Evolutionary conservation across 1,284 basidiomycete species (phyloP).

Genomic region (Ceratobasidium sp.): DNA sequence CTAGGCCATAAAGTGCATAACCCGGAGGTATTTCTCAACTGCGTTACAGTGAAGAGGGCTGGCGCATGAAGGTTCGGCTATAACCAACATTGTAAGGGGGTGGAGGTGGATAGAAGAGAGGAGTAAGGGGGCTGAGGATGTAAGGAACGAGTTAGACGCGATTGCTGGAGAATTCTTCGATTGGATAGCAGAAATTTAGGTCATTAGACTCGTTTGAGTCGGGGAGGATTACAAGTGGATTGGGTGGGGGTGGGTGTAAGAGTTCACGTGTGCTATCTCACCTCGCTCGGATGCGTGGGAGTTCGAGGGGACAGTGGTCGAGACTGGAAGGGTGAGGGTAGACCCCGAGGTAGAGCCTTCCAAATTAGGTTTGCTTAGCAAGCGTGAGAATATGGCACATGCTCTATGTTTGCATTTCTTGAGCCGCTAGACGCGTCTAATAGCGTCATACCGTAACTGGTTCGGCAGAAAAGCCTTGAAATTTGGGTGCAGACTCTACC

Average conservation of each 20-base stretch:
- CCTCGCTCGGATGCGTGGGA: not conserved
- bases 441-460: too few relatives aligned
- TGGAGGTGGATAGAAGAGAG: not conserved
- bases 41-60: too few relatives aligned
- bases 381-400: too few relatives aligned
- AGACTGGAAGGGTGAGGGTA: too few relatives aligned
- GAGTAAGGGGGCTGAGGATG: conserved; percentile 44
- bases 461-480: too few relatives aligned
- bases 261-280: conserved; percentile 34
- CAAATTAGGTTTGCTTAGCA: too few relatives aligned
- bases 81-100: conserved; percentile 13
- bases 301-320: not conserved
- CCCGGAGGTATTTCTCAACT: conserved; percentile 44
- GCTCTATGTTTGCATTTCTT: too few relatives aligned
- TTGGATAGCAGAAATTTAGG: conserved; percentile 45
- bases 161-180: conserved; percentile 45
- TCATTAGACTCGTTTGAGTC: conserved; percentile 33
- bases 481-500: too few relatives aligned
- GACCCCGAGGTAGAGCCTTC: not conserved
- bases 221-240: conserved; percentile 1
- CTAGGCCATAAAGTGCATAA: conserved; percentile 41
- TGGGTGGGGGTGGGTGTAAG: conserved; percentile 10
- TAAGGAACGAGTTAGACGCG: conserved; percentile 48
- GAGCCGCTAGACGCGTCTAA: too few relatives aligned
- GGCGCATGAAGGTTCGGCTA: too few relatives aligned